These are phyloP conservation scores for Pestalotiopsis fici DNA, from an alignment of 2,329 filamentous ascomycete genomes.

Conservation along the genomic window DNA sequence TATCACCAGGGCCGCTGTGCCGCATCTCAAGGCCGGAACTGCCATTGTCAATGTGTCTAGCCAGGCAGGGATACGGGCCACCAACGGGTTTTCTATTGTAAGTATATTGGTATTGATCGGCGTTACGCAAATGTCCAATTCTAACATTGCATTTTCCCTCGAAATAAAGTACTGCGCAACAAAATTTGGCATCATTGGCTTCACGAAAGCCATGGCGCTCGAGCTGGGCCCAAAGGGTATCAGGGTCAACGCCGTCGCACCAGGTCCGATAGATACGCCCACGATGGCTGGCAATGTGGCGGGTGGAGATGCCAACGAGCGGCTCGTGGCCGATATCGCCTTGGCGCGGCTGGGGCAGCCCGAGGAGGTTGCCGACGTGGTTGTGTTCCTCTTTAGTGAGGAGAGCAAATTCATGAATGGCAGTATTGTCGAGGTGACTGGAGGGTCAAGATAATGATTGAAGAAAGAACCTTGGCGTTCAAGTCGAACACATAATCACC, in stretches of 20 bases:
- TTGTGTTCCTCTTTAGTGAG: constrained; percentile 51
- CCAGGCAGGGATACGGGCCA: constrained; percentile 29
- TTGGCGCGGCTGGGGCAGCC: constrained; percentile 25
- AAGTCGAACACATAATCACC: neutral
- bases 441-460: neutral
- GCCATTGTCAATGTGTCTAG: constrained; percentile 40
- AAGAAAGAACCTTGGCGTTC: neutral
- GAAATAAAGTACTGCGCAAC: constrained; percentile 30
- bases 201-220: constrained; percentile 42
- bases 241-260: constrained; percentile 33
- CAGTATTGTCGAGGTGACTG: constrained; percentile 42
- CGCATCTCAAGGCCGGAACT: constrained; percentile 32
- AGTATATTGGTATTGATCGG: no score
- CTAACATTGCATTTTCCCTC: neutral
- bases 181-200: constrained; percentile 42
- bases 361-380: constrained; percentile 32
- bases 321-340: constrained; percentile 21
- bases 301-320: constrained; percentile 39
- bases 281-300: constrained; percentile 44
- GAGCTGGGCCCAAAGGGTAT: constrained; percentile 38
- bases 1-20: constrained; percentile 40
- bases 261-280: constrained; percentile 27
- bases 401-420: constrained; percentile 57
- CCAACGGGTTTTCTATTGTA: constrained; percentile 14
- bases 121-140: no score